Evolutionary conservation across 148 eudicot genomes (phyloP), one percentile per base, ranked within the genome.

Genomic region (Fagopyrum tataricum): DNA sequence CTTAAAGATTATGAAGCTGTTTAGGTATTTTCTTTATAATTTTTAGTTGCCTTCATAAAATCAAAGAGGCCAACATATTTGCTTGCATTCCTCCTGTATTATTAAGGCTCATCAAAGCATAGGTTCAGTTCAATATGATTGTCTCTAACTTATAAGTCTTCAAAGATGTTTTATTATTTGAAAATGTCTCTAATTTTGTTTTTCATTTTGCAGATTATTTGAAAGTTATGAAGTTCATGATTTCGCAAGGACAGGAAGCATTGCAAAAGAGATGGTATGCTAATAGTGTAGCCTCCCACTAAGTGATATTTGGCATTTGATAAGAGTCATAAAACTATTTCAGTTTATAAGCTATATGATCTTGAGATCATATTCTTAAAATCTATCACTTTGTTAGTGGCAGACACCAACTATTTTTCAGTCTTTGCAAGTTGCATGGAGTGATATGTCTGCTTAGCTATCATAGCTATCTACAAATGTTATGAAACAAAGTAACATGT

Each of bases 171-270:
- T 31, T 31, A 31, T 31, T 31, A 31, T 46, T 46, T 46, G 49
- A 10, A 46, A 46, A 0, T 46, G 49, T 46, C 9, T 46, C 49
- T 46, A 46, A 46, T 46, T 11, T 46, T 46, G 49, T 8, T 46
- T 46, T 12, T 46, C 49, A 31, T 31, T 31, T 75, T 74, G 79
- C 87, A 95, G 98, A 76, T 41, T 87, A 67, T 91, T 95, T 81
- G 80, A 76, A 8, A 87, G 87, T 67, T 89, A 85, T 66, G 96
- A 91, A 72, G 93, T 85, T 61, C 82, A 82, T 80, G 98, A 91
- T 79, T 94, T 88, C 82, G 96, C 98, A 18, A 88, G 98, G 78
- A 94, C 97, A 44, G 98, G 98, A 53, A 87, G 77, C 69, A 47
- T 66, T 39, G 89, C 88, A 20, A 71, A 88, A 49, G 93, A 91